Evolutionary conservation across 495 filamentous ascomycete genomes (phyloP).

Genomic region (Aspergillus indologenus): DNA sequence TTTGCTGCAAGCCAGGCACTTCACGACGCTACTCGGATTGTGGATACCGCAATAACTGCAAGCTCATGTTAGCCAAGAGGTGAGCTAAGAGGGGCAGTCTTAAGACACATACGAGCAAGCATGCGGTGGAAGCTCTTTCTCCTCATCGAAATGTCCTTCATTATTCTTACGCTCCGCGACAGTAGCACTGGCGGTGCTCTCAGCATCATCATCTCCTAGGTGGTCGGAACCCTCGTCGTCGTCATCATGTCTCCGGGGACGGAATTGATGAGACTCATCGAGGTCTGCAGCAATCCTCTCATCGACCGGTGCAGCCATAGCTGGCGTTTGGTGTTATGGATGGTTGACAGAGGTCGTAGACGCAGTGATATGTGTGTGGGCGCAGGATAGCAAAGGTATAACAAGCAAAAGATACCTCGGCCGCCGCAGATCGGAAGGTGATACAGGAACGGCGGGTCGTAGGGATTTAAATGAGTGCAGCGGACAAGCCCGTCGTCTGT

Average conservation of each 20-base stretch:
- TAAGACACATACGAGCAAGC: constrained; percentile 81
- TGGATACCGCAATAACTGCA: constrained; percentile 95
- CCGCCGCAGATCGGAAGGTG: constrained; percentile 13
- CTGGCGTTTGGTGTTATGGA: constrained; percentile 60
- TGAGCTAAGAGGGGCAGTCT: not conserved
- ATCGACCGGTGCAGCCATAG: constrained; percentile 67
- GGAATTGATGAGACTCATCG: constrained; percentile 64
- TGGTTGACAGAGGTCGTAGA: not conserved
- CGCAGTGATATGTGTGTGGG: constrained; percentile 1
- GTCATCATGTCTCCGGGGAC: constrained; percentile 71
- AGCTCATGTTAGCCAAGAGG: constrained; percentile 15
- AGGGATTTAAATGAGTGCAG: constrained; percentile 31
- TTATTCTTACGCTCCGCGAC: constrained; percentile 68
- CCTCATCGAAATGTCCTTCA: constrained; percentile 67
- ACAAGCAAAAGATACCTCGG: constrained; percentile 8
- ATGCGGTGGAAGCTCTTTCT: constrained; percentile 89
- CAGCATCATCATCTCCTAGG: constrained; percentile 79
- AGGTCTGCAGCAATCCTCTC: constrained; percentile 65
- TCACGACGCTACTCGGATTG: constrained; percentile 89
- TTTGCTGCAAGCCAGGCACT: constrained; percentile 92
- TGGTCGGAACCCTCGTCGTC: constrained; percentile 77
- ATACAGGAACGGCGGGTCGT: constrained; percentile 3
- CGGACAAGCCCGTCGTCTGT: constrained; percentile 28
- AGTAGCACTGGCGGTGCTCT: constrained; percentile 85
- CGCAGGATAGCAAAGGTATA: constrained; percentile 6